These are phyloP conservation scores for Diophrys appendiculata DNA, from an alignment of 73 alveolate genomes.

Conservation along the genomic window DNA sequence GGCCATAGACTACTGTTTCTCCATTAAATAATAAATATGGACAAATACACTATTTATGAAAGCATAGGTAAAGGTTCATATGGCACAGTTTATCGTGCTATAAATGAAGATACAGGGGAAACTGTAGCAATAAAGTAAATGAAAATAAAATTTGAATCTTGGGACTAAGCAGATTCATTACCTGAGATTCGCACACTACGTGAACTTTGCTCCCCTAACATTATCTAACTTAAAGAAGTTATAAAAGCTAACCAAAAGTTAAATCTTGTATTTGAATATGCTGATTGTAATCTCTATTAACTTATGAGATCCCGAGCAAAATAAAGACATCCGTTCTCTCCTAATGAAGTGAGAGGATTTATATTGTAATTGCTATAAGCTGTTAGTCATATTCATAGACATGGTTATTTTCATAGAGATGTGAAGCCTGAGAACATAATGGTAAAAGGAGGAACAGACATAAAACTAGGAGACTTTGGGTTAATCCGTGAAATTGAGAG, in stretches of 20 bases:
- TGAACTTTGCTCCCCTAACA: conserved; percentile 49
- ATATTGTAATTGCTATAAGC: conserved; percentile 80
- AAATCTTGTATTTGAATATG: conserved; percentile 84
- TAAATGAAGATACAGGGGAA: conserved; percentile 72
- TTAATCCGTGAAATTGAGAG: conserved; percentile 8
- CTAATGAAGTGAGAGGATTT: conserved; percentile 74
- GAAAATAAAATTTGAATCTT: conserved; percentile 71
- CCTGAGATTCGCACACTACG: conserved; percentile 52
- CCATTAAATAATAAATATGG: conserved; percentile 55
- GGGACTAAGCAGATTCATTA: conserved; percentile 19
- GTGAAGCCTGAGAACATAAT: conserved; percentile 79
- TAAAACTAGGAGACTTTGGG: conserved; percentile 26
- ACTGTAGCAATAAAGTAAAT: conserved; percentile 89
- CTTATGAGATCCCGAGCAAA: conserved; percentile 53
- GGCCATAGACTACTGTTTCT: too few relatives aligned
- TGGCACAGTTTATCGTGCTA: conserved; percentile 81
- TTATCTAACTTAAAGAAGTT: conserved; percentile 82
- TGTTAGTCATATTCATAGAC: conserved; percentile 85
- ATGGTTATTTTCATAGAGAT: conserved; percentile 91
- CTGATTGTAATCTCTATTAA: conserved; percentile 80
- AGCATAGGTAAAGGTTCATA: conserved; percentile 85
- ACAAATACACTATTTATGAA: conserved; percentile 74
- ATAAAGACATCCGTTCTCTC: conserved; percentile 56
- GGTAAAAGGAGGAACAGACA: conserved; percentile 27
- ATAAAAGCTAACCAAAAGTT: conserved; percentile 80